Conservation (phyloP, 768 basidiomycete genomes). For the Boletus subparvulus region DNA sequence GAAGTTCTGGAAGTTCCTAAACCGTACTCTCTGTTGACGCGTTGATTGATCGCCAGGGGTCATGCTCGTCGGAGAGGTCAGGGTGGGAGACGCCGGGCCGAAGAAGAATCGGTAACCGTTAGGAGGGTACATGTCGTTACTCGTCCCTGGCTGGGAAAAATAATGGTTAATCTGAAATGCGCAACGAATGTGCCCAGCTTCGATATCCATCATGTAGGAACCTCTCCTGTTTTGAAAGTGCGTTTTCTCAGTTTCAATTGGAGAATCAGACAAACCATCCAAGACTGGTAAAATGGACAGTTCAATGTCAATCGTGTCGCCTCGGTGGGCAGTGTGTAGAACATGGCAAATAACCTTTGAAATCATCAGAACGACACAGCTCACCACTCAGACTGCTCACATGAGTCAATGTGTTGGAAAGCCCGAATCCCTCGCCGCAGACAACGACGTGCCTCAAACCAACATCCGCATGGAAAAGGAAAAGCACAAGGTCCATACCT, state of each 20-base stretch:
- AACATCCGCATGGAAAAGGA: constrained; percentile 76
- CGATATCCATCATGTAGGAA: constrained; percentile 23
- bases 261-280: constrained; percentile 27
- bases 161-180: constrained; percentile 58
- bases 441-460: constrained; percentile 86
- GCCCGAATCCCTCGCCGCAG: constrained; percentile 78
- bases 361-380: constrained; percentile 16
- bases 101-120: constrained; percentile 8
- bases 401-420: constrained; percentile 79
- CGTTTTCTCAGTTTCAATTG: constrained; percentile 22
- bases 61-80: too few relatives aligned
- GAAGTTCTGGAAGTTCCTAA: too few relatives aligned
- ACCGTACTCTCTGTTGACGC: background rate
- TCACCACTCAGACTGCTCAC: constrained; percentile 49
- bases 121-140: constrained; percentile 7
- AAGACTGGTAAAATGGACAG: constrained; percentile 51
- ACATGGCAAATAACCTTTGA: constrained; percentile 82
- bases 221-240: constrained; percentile 24
- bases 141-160: constrained; percentile 31
- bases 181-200: constrained; percentile 49
- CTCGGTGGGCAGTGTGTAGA: constrained; percentile 59
- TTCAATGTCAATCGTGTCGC: constrained; percentile 86
- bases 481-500: constrained; percentile 85
- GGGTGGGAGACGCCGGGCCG: constrained; percentile 20
- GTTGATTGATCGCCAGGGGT: background rate